These are phyloP conservation scores for Lactarius sanguifluus DNA, from an alignment of 768 basidiomycete species.

Conservation along the genomic window DNA sequence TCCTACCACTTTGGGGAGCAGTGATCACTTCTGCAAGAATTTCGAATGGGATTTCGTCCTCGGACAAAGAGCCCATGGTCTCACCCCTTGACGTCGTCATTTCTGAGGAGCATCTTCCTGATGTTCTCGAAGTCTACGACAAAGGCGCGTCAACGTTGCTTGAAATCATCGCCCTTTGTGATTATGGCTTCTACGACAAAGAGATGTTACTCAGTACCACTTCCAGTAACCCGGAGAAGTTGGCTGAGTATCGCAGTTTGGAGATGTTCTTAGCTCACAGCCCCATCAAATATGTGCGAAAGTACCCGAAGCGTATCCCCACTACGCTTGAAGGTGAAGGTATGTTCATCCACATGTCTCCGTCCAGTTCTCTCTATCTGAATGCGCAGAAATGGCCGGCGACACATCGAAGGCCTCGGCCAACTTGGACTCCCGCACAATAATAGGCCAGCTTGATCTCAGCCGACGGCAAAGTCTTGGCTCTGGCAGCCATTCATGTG, in stretches of 20 bases:
- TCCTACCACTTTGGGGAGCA: neutral
- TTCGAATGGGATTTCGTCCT: neutral
- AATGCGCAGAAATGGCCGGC: neutral
- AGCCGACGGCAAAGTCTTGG: conserved; percentile 41
- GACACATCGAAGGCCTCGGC: neutral
- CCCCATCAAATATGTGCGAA: conserved; percentile 7
- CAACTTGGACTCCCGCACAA: no score
- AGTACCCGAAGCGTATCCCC: neutral
- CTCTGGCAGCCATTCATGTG: conserved; percentile 52
- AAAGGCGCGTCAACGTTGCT: neutral
- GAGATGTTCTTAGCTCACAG: neutral
- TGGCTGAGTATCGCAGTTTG: neutral
- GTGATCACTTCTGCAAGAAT: neutral
- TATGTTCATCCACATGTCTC: neutral
- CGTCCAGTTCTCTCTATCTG: neutral
- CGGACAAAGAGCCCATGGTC: neutral
- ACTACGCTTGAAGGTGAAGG: neutral
- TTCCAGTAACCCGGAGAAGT: neutral
- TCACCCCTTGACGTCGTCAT: conserved; percentile 10
- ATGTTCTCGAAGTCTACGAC: conserved; percentile 1
- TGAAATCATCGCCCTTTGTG: no score
- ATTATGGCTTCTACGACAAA: neutral
- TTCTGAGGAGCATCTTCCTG: conserved; percentile 15
- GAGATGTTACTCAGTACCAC: no score
- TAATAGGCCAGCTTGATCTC: conserved; percentile 41